Base-by-base conservation (phyloP, 768 basidiomycete species). In the Russula earlei region DNA sequence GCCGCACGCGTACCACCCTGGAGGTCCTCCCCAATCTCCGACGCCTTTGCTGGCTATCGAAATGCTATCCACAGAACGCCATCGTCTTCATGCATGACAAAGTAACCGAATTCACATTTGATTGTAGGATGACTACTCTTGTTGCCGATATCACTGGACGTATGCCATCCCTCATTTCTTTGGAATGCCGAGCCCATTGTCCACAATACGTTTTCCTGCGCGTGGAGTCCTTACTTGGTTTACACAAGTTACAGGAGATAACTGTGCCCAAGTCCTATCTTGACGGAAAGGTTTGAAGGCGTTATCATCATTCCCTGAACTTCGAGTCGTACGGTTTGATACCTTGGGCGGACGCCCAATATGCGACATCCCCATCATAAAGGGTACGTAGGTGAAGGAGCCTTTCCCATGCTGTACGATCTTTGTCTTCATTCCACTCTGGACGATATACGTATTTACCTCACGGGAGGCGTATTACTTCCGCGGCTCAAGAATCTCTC, bases 1-100 rank as follows among this genome's bases (percentile, higher is more conserved):
- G 59, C 3, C 59, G 59, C 24, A 56, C 61, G 15, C 61, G 61
- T 14, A 61, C 59, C 15, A 49, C 61, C 45, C 50, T 60, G 11
- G 54, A 56, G 36, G n/a, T 62, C 12, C 49, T 62, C 50, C 61
- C 61, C 20, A 62, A 62, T 52, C 38, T 62, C 9, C 59, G 52
- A 8, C 27, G 36, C 22, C 52, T 62, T 5, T 46, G 42, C 22
- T 62, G 61, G 61, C n/a, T n/a, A n/a, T n/a, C n/a, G 36, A 49
- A 3, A 33, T 41, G 15, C 10, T 17, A 14, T 2, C 24, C 51
- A 42, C 43, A 40, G 5, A n/a, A 49, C 34, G 57, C 47, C 1
- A 29, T 54, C 27, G 46, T 60, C 41, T 62, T 62, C 36, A 62
- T 62, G 61, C 61, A 62, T 44, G 61, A 62, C 50, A 50, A 52